phyloP scores from a whole-genome alignment of 1,139 yeast species.

The Pichia norvegensis region DNA sequence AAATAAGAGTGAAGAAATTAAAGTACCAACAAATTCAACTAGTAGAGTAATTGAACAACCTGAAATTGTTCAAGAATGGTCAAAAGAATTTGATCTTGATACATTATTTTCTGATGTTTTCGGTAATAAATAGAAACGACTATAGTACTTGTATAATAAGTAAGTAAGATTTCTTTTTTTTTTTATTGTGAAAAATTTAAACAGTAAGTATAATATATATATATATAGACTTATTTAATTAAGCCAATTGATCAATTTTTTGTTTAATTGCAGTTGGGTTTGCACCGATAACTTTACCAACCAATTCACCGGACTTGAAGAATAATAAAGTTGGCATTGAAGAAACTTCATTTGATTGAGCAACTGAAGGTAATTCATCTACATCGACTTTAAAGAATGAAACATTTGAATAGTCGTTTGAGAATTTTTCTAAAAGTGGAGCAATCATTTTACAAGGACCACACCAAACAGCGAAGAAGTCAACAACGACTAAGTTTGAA shows the following conservation, averaged over 20 bases:
- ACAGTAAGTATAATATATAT: no score
- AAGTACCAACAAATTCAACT: slow-evolving; percentile 23
- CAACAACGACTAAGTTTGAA: slow-evolving; percentile 68
- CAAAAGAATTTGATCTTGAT: slow-evolving; percentile 88
- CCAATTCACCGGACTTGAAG: slow-evolving; percentile 66
- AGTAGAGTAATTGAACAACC: slow-evolving; percentile 58
- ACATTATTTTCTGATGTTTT: slow-evolving; percentile 48
- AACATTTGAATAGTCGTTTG: slow-evolving; percentile 47
- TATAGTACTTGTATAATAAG: neutral
- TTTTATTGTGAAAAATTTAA: no score
- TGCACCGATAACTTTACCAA: slow-evolving; percentile 77
- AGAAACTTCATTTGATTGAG: slow-evolving; percentile 62
- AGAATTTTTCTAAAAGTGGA: slow-evolving; percentile 77
- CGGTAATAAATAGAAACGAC: slow-evolving; percentile 10
- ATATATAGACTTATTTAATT: neutral
- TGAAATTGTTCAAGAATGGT: slow-evolving; percentile 82
- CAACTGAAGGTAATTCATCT: slow-evolving; percentile 67
- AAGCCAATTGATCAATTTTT: slow-evolving; percentile 39
- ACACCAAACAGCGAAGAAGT: slow-evolving; percentile 94
- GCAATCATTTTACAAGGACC: slow-evolving; percentile 96
- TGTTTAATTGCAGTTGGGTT: slow-evolving; percentile 76
- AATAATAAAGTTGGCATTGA: slow-evolving; percentile 88
- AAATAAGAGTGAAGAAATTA: slow-evolving; percentile 29
- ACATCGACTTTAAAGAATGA: slow-evolving; percentile 81
- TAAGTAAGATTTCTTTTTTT: no score